These are phyloP conservation scores for Agapanthus africanus DNA, from an alignment of 106 monocot genomes.

Conservation along the genomic window DNA sequence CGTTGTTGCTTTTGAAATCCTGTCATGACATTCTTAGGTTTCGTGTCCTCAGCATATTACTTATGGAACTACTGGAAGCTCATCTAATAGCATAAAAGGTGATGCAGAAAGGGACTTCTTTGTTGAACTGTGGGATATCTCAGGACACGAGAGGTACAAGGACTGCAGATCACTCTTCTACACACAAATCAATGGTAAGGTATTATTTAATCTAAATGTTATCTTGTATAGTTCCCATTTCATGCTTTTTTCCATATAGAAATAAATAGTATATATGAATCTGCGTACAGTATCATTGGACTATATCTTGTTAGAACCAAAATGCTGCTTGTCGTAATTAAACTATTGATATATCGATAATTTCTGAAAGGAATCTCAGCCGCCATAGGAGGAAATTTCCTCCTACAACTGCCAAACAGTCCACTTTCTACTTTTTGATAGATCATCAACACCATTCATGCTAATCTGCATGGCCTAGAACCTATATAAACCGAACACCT, in stretches of 20 bases:
- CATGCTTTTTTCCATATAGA: neutral
- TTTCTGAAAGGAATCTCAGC: too few relatives aligned
- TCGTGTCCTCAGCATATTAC: slow-evolving; percentile 60
- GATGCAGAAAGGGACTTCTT: slow-evolving; percentile 81
- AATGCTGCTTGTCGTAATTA: too few relatives aligned
- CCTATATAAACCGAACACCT: too few relatives aligned
- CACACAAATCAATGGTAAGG: slow-evolving; percentile 80
- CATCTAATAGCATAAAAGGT: slow-evolving; percentile 70
- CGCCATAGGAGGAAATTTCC: too few relatives aligned
- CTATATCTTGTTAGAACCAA: too few relatives aligned
- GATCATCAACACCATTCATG: too few relatives aligned
- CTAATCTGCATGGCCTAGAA: too few relatives aligned
- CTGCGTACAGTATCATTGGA: too few relatives aligned
- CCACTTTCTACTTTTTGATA: too few relatives aligned
- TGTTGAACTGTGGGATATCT: slow-evolving; percentile 94
- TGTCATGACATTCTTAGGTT: slow-evolving; percentile 3
- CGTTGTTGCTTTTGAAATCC: neutral
- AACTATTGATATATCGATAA: too few relatives aligned
- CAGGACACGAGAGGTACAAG: slow-evolving; percentile 89
- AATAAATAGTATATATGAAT: too few relatives aligned
- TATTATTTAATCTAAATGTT: neutral
- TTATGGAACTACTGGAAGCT: slow-evolving; percentile 69
- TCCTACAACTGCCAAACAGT: too few relatives aligned
- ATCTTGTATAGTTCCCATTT: neutral
- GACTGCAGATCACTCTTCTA: slow-evolving; percentile 87